Conservation (phyloP, 768 basidiomycete genomes). For the Auriscalpium orientale region DNA sequence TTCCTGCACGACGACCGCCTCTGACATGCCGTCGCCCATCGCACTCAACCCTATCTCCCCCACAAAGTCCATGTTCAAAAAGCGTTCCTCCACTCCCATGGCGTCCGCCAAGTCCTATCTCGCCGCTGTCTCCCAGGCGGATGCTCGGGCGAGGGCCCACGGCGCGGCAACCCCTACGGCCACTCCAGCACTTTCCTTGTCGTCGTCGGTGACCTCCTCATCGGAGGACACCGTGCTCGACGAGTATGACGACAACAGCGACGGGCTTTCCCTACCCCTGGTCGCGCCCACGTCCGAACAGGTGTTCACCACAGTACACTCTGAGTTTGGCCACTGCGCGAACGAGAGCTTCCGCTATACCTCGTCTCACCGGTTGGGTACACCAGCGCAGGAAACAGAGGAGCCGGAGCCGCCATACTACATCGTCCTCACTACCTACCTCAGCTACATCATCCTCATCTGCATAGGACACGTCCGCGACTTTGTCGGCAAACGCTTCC, state of each 20-base stretch:
- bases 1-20: not conserved
- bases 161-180: slow-evolving; percentile 40
- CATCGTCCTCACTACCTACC: slow-evolving; percentile 84
- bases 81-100: slow-evolving; percentile 31
- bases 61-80: slow-evolving; percentile 47
- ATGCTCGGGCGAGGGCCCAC: slow-evolving; percentile 54
- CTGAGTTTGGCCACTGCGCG: slow-evolving; percentile 89
- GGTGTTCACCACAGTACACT: slow-evolving; percentile 70
- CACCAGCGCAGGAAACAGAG: slow-evolving; percentile 42
- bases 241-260: slow-evolving; percentile 32
- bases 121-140: slow-evolving; percentile 53
- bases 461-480: slow-evolving; percentile 89
- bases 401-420: slow-evolving; percentile 90
- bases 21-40: slow-evolving; percentile 14
- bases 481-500: slow-evolving; percentile 85
- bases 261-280: slow-evolving; percentile 53
- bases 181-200: slow-evolving; percentile 67
- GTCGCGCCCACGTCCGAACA: slow-evolving; percentile 78
- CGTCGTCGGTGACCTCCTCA: slow-evolving; percentile 61
- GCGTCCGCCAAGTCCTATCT: slow-evolving; percentile 53
- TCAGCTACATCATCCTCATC: slow-evolving; percentile 91
- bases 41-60: slow-evolving; percentile 26
- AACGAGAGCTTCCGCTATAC: slow-evolving; percentile 67
- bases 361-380: slow-evolving; percentile 49
- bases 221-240: slow-evolving; percentile 65